phyloP scores from a whole-genome alignment of 176 grass and related monocot genomes.

The Avena insularis region DNA sequence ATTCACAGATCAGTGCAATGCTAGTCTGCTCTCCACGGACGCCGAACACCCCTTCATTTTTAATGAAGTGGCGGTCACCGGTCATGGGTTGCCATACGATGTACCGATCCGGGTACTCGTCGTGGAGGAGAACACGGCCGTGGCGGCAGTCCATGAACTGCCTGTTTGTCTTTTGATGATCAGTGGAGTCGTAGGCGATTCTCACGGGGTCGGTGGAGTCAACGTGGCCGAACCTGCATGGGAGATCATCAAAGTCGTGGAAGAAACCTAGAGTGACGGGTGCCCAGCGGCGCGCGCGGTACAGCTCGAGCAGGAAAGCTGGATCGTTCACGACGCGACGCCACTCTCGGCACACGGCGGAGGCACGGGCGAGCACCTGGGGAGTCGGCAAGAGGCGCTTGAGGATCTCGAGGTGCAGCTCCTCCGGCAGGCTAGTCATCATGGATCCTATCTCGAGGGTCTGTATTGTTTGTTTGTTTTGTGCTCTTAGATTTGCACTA shows the following conservation, averaged over 20 bases:
- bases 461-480: background rate
- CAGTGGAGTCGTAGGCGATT: background rate
- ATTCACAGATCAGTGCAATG: background rate
- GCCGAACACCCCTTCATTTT: background rate
- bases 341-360: background rate
- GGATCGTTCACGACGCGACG: background rate
- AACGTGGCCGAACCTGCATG: background rate
- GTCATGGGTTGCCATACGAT: background rate
- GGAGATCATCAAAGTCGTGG: background rate
- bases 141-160: background rate
- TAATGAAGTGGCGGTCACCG: background rate
- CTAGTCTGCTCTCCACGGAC: background rate
- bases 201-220: background rate
- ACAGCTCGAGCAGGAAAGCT: background rate
- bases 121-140: background rate
- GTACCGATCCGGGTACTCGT: background rate
- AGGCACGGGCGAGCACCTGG: conserved; percentile 3
- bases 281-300: background rate
- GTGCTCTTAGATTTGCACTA: background rate
- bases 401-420: background rate
- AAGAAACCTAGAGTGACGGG: background rate
- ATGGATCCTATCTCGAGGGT: background rate
- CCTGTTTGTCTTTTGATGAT: background rate
- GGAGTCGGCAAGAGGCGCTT: background rate
- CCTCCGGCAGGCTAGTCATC: background rate